phyloP scores from a whole-genome alignment of 257 asterid genomes.

The Lycium ferocissimum region DNA sequence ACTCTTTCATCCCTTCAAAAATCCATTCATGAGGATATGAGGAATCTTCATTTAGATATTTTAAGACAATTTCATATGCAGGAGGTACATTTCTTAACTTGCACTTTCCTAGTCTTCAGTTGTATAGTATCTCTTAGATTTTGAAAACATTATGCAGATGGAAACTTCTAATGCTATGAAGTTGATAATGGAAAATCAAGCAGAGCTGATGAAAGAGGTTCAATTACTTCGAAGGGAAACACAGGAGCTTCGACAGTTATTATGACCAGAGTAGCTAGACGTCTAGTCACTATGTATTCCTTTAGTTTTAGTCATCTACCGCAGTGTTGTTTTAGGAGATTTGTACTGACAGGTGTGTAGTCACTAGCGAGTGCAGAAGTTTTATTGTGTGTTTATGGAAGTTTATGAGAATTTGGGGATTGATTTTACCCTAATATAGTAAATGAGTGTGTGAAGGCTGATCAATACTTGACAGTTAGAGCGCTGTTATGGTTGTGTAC shows the following conservation, averaged over 20 bases:
- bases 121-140: slow-evolving; percentile 21
- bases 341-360: slow-evolving; percentile 14
- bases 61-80: slow-evolving; percentile 90
- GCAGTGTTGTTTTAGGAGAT: slow-evolving; percentile 12
- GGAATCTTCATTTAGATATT: slow-evolving; percentile 88
- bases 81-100: slow-evolving; percentile 62
- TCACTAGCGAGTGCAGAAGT: slow-evolving; percentile 16
- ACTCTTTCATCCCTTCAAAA: slow-evolving; percentile 80
- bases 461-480: slow-evolving; percentile 19
- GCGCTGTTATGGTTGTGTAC: slow-evolving; percentile 24
- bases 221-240: slow-evolving; percentile 76
- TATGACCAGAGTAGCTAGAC: slow-evolving; percentile 45
- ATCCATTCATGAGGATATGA: slow-evolving; percentile 90
- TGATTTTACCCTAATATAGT: slow-evolving; percentile 10
- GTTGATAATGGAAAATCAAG: slow-evolving; percentile 73
- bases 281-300: slow-evolving; percentile 13
- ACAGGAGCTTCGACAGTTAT: slow-evolving; percentile 72
- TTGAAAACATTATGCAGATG: slow-evolving; percentile 55
- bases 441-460: background rate
- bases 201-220: slow-evolving; percentile 79
- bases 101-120: background rate
- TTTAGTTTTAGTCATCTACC: background rate
- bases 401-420: background rate
- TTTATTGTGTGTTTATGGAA: background rate
- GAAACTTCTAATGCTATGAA: slow-evolving; percentile 69